Conservation (phyloP, 305 asterid species). For the Solanum hybrid region DNA sequence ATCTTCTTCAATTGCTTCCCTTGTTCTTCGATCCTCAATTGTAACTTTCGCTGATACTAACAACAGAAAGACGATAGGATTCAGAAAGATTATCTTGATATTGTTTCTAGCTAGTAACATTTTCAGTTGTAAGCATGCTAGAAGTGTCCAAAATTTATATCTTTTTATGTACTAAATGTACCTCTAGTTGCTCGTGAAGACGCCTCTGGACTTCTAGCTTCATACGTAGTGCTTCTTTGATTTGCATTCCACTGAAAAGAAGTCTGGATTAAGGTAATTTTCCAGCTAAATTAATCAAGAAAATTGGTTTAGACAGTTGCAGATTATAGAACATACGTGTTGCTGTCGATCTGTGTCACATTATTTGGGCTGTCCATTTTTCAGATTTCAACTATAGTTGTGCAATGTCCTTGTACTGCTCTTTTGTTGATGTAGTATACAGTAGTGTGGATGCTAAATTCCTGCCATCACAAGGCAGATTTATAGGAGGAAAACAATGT, state of each 20-base stretch:
- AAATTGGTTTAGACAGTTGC: neutral
- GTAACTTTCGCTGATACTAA: conserved; percentile 54
- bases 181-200: conserved; percentile 94
- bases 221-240: conserved; percentile 66
- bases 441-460: neutral
- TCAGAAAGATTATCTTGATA: neutral
- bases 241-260: conserved; percentile 50
- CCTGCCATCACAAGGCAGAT: neutral
- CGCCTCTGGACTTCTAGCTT: conserved; percentile 71
- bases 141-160: neutral
- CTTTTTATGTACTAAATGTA: neutral
- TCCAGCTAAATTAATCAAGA: neutral
- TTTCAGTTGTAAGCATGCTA: neutral
- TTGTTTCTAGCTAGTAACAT: neutral
- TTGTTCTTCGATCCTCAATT: conserved; percentile 73
- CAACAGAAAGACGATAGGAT: neutral
- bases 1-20: conserved; percentile 48
- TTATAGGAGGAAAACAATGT: neutral
- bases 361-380: neutral
- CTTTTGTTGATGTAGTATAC: neutral
- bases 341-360: neutral
- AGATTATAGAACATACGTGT: neutral
- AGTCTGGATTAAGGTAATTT: neutral
- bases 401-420: neutral
- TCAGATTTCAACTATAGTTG: neutral